Base-by-base conservation (phyloP, 2,329 filamentous ascomycete genomes). In the Cadophora sp. region DNA sequence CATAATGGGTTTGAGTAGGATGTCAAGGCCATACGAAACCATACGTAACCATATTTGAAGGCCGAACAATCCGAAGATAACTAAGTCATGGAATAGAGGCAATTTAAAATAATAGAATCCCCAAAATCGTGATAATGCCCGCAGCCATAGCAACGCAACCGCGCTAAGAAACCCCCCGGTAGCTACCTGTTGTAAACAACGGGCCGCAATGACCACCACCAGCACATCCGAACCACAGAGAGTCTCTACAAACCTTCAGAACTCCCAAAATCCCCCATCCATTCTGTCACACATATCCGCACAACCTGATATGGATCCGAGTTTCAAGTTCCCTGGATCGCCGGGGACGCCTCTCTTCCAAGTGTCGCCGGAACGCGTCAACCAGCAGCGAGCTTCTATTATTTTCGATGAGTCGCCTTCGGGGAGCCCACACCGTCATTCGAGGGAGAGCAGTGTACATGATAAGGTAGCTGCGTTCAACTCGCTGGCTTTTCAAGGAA, bases 381-480 rank as follows among this genome's bases (percentile, higher is more conserved):
- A 91, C 75, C 81, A 83, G 70, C 80, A 78, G 68, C 73, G 80
- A 68, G 27, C 68, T 5, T 67, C 68, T 47, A 68, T 64, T 13
- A 61, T 68, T 48, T 73, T 66, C 59, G 73, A 75, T 6, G 71
- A 73, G 59, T 65, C 69, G 60, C 67, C 71, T 18, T 48, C 70
- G 1, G 60, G 61, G 20, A 67, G 68, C 24, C 51, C 61, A n/a
- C 62, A 65, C 24, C 67, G 66, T 48, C 74, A 77, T 62, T 79
- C 78, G 18, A 83, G 87, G 70, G 86, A 88, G 68, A 87, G 85
- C 73, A 86, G 87, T 24, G 88, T 91, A 6, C 83, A 88, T 72
- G 87, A 90, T 68, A 87, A 89, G 75, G 90, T 92, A 69, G 88
- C 87, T 75, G 90, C 91, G 78, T 92, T 93, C 79, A 91, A 93